These are phyloP conservation scores for Actinomucor elegans DNA, from an alignment of 371 early-diverging fungal genomes.

Conservation along the genomic window DNA sequence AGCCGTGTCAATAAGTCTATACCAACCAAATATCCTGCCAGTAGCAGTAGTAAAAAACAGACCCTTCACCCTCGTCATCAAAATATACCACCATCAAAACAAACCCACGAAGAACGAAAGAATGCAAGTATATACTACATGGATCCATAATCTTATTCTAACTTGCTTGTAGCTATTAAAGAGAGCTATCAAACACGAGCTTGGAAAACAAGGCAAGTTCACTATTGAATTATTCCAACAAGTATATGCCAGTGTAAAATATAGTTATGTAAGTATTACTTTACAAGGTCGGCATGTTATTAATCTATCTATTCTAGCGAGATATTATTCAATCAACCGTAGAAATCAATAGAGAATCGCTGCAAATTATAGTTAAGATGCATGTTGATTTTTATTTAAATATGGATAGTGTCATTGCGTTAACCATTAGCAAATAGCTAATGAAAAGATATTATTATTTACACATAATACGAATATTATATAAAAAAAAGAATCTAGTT, in stretches of 20 bases:
- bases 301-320: too few relatives aligned
- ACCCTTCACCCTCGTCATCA: background rate
- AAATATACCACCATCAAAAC: background rate
- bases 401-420: too few relatives aligned
- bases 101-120: background rate
- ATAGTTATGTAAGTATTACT: slow-evolving; percentile 2
- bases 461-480: too few relatives aligned
- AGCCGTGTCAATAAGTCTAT: too few relatives aligned
- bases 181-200: background rate
- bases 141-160: background rate
- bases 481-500: too few relatives aligned
- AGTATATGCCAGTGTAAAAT: background rate
- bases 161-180: background rate
- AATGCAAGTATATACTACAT: background rate
- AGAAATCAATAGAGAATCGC: background rate
- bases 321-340: background rate
- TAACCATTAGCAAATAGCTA: too few relatives aligned
- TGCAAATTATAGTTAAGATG: background rate
- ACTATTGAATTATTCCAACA: background rate
- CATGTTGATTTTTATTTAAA: slow-evolving; percentile 3
- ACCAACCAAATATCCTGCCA: background rate
- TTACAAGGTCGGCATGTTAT: too few relatives aligned
- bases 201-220: background rate
- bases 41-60: too few relatives aligned
- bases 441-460: too few relatives aligned